Base-by-base conservation (phyloP, 1,284 basidiomycete genomes). In the Ceratobasidium sp. region DNA sequence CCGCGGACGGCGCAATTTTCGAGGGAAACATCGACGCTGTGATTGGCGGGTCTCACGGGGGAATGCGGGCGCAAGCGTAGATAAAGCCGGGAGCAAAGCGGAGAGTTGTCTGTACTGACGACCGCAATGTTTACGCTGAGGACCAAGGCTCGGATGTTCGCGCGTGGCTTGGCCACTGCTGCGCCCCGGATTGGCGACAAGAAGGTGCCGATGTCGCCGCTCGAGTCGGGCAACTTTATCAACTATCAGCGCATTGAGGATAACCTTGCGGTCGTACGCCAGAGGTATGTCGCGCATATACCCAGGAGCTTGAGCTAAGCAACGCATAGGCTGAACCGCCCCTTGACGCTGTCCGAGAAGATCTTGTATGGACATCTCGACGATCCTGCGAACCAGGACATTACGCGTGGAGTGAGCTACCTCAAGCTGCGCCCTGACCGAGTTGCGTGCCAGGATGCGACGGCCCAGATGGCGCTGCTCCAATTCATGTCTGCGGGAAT, bases 401-500 rank as follows among this genome's bases (percentile, higher is more conserved):
- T 98, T 76, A 80, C 81, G 72, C 86, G 96, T 71, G 96, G 96
- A 73, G 86, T 85, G 69, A 95, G 92, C 78, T 98, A 98, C 84
- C 88, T 98, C 80, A 96, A 95, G 83, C 89, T 98, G 58, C 88
- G 95, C 75, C 96, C 96, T 60, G 96, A 97, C 82, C 94, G 97
- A 77, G 97, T 99, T 74, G 96, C 97, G 69, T 99, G 96, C 85
- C 97, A 99, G 85, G 97, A 99, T 87, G 95, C 95, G 73, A 97
- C 95, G 67, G 95, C 95, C 68, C 81, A 98, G 91, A 99, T 99
- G 97, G 97, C 97, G 43, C 87, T 99, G 72, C 87, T 99, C 75
- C 96, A 99, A 85, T 99, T 99, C 88, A 99, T 99, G 97, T 98
- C 96, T 57, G 96, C 97, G 29, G 96, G 96, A 75, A 95, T 99